Evolutionary conservation across 345 rosid species (phyloP).

Genomic region (Boechera retrofracta): DNA sequence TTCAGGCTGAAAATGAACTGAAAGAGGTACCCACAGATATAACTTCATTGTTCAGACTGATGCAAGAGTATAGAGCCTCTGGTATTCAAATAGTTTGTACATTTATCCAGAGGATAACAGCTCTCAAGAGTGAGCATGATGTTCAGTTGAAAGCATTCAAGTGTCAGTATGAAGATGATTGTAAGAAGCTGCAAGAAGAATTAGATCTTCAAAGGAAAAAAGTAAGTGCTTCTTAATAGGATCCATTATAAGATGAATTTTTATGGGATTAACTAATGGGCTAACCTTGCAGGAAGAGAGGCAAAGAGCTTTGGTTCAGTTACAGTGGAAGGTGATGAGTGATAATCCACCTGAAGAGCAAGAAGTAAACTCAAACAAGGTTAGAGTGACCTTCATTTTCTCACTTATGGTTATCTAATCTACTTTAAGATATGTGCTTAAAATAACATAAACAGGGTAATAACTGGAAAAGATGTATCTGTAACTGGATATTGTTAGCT

Average conservation of each 20-base stretch:
- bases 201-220: conserved; percentile 31
- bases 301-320: conserved; percentile 24
- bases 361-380: conserved; percentile 32
- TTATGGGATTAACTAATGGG: background rate
- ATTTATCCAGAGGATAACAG: conserved; percentile 16
- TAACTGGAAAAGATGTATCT: background rate
- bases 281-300: conserved; percentile 19
- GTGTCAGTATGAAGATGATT: conserved; percentile 33
- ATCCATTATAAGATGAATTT: background rate
- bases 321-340: conserved; percentile 34
- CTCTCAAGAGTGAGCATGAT: conserved; percentile 28
- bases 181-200: conserved; percentile 26
- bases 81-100: background rate
- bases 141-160: conserved; percentile 20
- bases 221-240: background rate
- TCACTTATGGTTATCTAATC: background rate
- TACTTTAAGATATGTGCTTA: background rate
- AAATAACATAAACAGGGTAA: background rate
- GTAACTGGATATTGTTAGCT: background rate
- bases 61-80: conserved; percentile 8
- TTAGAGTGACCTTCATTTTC: conserved; percentile 1
- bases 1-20: conserved; percentile 68
- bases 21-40: conserved; percentile 9
- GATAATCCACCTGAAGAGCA: conserved; percentile 30
- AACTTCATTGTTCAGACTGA: background rate